Percentiles rank a stretch among this genome's conserved stretches.
These are phyloP conservation scores for Pleurozium schreberi DNA, from an alignment of 225 moss, liverwort and hornwort genomes.

Conservation along the genomic window DNA sequence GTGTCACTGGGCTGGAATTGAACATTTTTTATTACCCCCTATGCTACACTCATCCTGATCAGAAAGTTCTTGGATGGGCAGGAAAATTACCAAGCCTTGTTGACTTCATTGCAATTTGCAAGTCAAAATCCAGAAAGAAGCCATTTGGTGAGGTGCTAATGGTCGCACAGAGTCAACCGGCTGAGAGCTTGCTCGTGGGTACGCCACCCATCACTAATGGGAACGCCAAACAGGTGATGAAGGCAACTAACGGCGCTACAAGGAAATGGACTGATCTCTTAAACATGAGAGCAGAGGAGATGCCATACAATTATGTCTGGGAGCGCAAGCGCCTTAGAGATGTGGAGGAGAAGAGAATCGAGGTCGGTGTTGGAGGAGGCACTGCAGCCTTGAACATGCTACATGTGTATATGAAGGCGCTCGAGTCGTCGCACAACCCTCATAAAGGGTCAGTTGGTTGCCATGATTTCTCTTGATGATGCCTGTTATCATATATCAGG, in stretches of 20 bases:
- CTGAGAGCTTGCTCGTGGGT: constrained; percentile 45
- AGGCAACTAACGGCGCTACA: background rate
- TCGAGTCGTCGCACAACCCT: constrained; percentile 45
- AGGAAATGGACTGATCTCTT: constrained; percentile 8
- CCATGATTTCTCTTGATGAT: background rate
- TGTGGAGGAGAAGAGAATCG: background rate
- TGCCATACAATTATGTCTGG: constrained; percentile 43
- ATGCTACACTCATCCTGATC: background rate
- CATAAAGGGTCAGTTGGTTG: constrained; percentile 48
- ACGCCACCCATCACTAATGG: constrained; percentile 6
- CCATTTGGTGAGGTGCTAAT: constrained; percentile 34
- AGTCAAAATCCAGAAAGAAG: constrained; percentile 11
- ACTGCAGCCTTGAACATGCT: constrained; percentile 58
- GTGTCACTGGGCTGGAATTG: background rate
- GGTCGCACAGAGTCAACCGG: constrained; percentile 48
- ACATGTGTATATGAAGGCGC: constrained; percentile 42
- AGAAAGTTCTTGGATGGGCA: constrained; percentile 7
- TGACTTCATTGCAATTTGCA: constrained; percentile 14
- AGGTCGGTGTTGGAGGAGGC: constrained; percentile 45
- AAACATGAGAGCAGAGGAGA: constrained; percentile 28
- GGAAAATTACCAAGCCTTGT: constrained; percentile 11
- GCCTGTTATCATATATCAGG: background rate
- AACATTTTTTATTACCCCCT: background rate
- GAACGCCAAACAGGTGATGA: background rate
- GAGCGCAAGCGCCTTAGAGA: constrained; percentile 9